These are phyloP conservation scores for Monascus ruber DNA, from an alignment of 2,329 filamentous ascomycete genomes.

Conservation along the genomic window DNA sequence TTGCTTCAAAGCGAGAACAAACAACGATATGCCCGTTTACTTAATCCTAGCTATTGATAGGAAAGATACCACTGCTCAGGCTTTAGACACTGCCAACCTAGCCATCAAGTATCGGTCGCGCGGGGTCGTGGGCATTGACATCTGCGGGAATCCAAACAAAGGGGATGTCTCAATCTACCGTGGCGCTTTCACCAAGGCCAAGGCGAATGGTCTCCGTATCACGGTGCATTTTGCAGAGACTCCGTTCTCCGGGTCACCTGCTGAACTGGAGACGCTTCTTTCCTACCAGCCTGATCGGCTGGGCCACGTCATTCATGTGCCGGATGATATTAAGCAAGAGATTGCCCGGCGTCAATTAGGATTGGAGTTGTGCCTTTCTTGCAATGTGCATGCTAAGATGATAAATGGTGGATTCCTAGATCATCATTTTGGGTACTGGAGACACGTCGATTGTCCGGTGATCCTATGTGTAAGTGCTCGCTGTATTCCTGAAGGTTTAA, in stretches of 20 bases:
- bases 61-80: constrained; percentile 47
- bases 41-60: constrained; percentile 69
- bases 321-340: constrained; percentile 45
- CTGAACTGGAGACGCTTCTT: constrained; percentile 55
- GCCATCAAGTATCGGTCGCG: constrained; percentile 42
- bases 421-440: constrained; percentile 72
- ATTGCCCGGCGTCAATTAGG: constrained; percentile 48
- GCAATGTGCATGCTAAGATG: constrained; percentile 69
- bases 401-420: constrained; percentile 51
- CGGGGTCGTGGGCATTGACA: constrained; percentile 62
- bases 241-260: constrained; percentile 42
- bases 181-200: constrained; percentile 48
- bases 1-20: constrained; percentile 32
- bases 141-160: constrained; percentile 63
- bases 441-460: constrained; percentile 47
- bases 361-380: constrained; percentile 67
- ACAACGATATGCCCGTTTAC: constrained; percentile 43
- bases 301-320: constrained; percentile 69
- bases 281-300: constrained; percentile 56
- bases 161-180: constrained; percentile 51
- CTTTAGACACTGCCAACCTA: constrained; percentile 52
- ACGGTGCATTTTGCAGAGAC: constrained; percentile 73
- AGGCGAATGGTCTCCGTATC: constrained; percentile 44
- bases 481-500: neutral
- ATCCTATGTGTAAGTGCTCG: constrained; percentile 53